Evolutionary conservation across 306 rosid genomes (phyloP), one percentile per base, ranked within the genome.

Genomic region (Trifolium subterraneum): DNA sequence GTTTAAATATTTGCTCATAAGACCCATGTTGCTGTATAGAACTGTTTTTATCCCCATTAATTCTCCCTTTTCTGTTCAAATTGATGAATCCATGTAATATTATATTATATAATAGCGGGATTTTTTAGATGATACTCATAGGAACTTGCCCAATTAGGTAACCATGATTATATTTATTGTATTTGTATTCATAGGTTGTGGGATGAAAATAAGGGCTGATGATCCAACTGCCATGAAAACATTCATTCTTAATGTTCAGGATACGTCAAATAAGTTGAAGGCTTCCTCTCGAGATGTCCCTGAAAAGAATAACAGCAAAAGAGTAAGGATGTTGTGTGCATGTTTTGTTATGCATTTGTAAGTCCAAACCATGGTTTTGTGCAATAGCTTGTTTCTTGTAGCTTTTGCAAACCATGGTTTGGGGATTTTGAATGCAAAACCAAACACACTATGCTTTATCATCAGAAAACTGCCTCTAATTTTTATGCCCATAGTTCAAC

Each of bases 181-280:
- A 20, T 84, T 58, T 74, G 45, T 72, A 55, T 81, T 41, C 54
- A 64, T 68, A 94, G 98, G 89, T 64, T 90, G 97, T 89, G 98
- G 98, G 77, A 94, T 94, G 98, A 94, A 91, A 88, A 83, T 94
- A 72, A 87, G 98, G 84, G 89, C 86, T 27, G 97, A 88, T 80
- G 98, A 94, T 84, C 98, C 97, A 64, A 64, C 78, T 84, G 82
- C 93, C 44, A 90, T 94, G 98, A 91, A 91, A 78, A 42, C 68
- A 80, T 94, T 94, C 79, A 90, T 94, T 81, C 50, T 64, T 13
- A 79, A 81, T 82, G 83, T 94, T 82, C 98, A 94, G 66, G 85
- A 81, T 77, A 88, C 88, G 58, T 83, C 87, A 72, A 89, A 84
- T 18, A 91, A 91, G 81, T 67, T 91, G 80, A 94, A 88, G 79